Base-by-base conservation (phyloP, 306 rosid species). In the Vigna trinervia region DNA sequence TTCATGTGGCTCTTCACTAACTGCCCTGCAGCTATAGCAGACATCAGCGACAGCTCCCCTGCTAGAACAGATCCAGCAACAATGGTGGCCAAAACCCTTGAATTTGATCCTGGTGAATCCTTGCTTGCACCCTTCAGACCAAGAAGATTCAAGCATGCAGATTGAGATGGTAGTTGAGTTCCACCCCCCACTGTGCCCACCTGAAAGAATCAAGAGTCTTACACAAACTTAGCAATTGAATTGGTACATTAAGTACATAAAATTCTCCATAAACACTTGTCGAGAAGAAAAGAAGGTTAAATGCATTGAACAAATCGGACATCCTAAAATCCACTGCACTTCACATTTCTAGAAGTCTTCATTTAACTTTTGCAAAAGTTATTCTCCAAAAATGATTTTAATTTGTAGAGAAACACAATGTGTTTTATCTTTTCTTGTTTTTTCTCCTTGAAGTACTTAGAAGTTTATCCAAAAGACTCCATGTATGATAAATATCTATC, bases 141-240 rank as follows among this genome's bases (percentile, higher is more conserved):
- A 17, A 89, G 86, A 38, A 89, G 71, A 72, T 89, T 89, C 83
- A 89, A 75, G 82, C 91, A 89, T 34, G 93, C 91, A 28, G 93
- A 86, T 41, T 89, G 93, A 53, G 93, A 87, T 17, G 91, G 88
- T 3, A 89, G 87, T 65, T 89, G 93, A 59, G 93, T 85, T 45
- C 93, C 89, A 56, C 93, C 93, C 23, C 92, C 92, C 60, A 88
- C 79, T 14, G 92, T 88, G 17, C 92, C 92, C 12, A 88, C 91
- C 91, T 88, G 80, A 46, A 28, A 65, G 34, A 45, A 45, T 12
- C 58, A 65, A 62, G 45, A 32, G 22, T 46, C 23, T 59, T 8
- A 41, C 43, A 52, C 43, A 79, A 43, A n/a, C 67, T 43, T 1
- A 45, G 70, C 43, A 43, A 32, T 56, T 32, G 63, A 20, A 36